phyloP scores from a whole-genome alignment of 179 eudicot species.

The Beta lomatogona region DNA sequence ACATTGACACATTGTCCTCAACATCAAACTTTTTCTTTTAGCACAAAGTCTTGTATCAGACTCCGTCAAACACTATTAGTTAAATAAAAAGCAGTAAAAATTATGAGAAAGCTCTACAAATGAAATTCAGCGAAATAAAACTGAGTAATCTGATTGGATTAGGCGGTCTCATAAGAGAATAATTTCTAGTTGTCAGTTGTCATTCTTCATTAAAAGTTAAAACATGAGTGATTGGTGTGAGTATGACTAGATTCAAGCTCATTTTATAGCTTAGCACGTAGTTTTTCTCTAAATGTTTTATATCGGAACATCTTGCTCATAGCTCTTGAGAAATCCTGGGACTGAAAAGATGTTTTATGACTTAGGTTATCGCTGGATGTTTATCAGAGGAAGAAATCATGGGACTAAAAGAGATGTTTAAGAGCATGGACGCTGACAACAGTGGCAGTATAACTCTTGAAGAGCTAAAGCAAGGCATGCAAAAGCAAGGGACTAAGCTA shows the following conservation, averaged over 20 bases:
- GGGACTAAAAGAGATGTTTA: constrained; percentile 81
- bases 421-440: constrained; percentile 73
- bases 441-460: constrained; percentile 77
- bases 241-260: neutral
- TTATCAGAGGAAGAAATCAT: constrained; percentile 81
- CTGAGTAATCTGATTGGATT: no score
- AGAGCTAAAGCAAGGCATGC: constrained; percentile 68
- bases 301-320: neutral
- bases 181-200: neutral
- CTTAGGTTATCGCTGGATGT: constrained; percentile 75
- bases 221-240: neutral
- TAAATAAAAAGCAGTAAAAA: no score
- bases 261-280: neutral
- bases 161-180: neutral
- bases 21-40: neutral
- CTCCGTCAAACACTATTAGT: no score
- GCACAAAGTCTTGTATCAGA: neutral
- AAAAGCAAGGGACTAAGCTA: constrained; percentile 67
- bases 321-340: neutral
- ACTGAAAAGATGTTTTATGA: constrained; percentile 8
- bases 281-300: neutral
- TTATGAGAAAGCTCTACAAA: no score
- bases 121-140: no score
- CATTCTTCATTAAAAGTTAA: no score
- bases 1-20: no score